Percentiles rank a stretch among this genome's conserved stretches.
phyloP scores from a whole-genome alignment of 805 yeast genomes.

The Candida koratica region DNA sequence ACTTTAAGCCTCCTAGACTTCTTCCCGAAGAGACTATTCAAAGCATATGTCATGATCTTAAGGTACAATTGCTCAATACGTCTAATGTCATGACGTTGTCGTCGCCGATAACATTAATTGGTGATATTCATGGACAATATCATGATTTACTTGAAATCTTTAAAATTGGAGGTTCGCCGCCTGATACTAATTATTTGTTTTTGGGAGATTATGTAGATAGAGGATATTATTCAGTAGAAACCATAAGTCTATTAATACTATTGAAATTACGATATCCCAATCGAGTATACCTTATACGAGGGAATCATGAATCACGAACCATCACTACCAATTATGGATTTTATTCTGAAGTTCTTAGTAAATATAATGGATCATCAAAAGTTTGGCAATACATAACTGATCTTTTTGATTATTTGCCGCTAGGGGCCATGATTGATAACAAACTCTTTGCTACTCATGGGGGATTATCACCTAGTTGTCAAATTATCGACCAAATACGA shows the following conservation, averaged over 20 bases:
- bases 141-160: slow-evolving; percentile 91
- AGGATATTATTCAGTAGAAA: slow-evolving; percentile 90
- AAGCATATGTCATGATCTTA: slow-evolving; percentile 65
- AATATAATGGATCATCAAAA: slow-evolving; percentile 66
- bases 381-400: slow-evolving; percentile 93
- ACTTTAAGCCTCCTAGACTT: slow-evolving; percentile 39
- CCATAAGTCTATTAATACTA: slow-evolving; percentile 77
- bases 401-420: slow-evolving; percentile 83
- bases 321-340: slow-evolving; percentile 97
- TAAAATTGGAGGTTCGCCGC: slow-evolving; percentile 88
- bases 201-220: slow-evolving; percentile 96
- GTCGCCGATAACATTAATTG: slow-evolving; percentile 92
- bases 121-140: slow-evolving; percentile 97
- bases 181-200: slow-evolving; percentile 88
- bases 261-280: slow-evolving; percentile 84
- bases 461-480: slow-evolving; percentile 92
- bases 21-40: slow-evolving; percentile 41
- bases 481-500: slow-evolving; percentile 85
- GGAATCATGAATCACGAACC: slow-evolving; percentile 95
- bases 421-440: slow-evolving; percentile 87
- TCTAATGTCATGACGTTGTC: slow-evolving; percentile 81
- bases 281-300: slow-evolving; percentile 78
- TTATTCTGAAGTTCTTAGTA: slow-evolving; percentile 87
- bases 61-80: slow-evolving; percentile 72
- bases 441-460: slow-evolving; percentile 95